Evolutionary conservation across 768 basidiomycete genomes (phyloP).

Genomic region (Kwoniella sp.): DNA sequence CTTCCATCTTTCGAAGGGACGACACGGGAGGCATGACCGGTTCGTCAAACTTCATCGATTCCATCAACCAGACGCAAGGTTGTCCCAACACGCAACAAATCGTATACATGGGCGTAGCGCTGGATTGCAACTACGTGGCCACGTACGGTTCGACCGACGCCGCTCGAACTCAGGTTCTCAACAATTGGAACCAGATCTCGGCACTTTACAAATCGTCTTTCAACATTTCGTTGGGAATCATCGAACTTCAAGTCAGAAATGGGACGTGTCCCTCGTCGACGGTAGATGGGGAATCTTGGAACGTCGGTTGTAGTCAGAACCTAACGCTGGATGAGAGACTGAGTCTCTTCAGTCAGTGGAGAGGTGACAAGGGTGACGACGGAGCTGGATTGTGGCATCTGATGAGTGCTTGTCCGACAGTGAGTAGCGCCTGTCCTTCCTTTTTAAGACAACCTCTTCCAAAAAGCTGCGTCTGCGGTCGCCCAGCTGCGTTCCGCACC

Average conservation of each 20-base stretch:
- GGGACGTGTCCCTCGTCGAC: slow-evolving; percentile 66
- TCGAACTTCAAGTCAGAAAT: slow-evolving; percentile 74
- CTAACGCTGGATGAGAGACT: slow-evolving; percentile 70
- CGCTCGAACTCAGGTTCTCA: slow-evolving; percentile 75
- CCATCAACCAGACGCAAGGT: slow-evolving; percentile 70
- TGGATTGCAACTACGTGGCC: slow-evolving; percentile 77
- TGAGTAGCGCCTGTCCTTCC: no score
- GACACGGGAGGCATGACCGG: slow-evolving; percentile 47
- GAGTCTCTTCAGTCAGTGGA: slow-evolving; percentile 79
- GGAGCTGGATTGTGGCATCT: slow-evolving; percentile 83
- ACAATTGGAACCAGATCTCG: slow-evolving; percentile 67
- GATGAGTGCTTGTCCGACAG: slow-evolving; percentile 63
- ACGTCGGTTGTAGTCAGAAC: slow-evolving; percentile 65
- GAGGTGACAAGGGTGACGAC: slow-evolving; percentile 72
- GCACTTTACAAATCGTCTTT: slow-evolving; percentile 65
- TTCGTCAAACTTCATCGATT: slow-evolving; percentile 65
- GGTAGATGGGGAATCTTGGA: slow-evolving; percentile 69
- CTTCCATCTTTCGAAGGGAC: slow-evolving; percentile 21
- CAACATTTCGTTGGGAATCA: slow-evolving; percentile 80
- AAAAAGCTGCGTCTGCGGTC: no score
- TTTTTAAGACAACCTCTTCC: no score
- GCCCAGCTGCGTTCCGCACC: no score
- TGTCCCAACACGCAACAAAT: slow-evolving; percentile 75
- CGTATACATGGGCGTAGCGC: slow-evolving; percentile 80
- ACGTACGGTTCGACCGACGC: slow-evolving; percentile 67